Conservation (phyloP, 345 rosid species). For the Euphorbia pulcherrima region DNA sequence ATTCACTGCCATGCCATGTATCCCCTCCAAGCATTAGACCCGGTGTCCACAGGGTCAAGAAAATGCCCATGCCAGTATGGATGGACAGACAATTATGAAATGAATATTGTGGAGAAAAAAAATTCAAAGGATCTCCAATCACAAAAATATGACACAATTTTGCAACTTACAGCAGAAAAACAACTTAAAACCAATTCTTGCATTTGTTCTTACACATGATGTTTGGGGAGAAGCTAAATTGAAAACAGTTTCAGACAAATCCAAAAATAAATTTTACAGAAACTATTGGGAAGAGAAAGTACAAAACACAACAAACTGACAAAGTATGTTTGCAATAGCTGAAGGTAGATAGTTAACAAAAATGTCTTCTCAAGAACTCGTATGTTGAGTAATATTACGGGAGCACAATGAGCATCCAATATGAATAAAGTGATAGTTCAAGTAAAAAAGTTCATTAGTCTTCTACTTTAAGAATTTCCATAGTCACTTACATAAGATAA, state of each 20-base stretch:
- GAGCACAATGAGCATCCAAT: neutral
- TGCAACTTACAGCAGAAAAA: neutral
- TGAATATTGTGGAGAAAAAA: neutral
- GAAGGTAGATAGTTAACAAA: neutral
- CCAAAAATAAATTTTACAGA: neutral
- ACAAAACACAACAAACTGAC: too few relatives aligned
- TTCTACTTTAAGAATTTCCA: neutral
- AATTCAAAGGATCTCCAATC: neutral
- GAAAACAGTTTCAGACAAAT: neutral
- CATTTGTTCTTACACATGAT: neutral
- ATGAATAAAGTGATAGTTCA: neutral
- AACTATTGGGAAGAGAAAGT: neutral
- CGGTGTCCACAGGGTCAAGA: neutral
- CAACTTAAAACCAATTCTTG: neutral
- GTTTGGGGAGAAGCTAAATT: neutral
- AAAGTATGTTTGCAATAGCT: neutral
- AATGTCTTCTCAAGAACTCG: neutral
- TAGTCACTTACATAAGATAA: constrained; percentile 37
- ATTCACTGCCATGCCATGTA: neutral
- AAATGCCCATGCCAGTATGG: neutral
- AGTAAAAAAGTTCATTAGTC: neutral
- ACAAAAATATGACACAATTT: neutral
- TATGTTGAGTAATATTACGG: neutral
- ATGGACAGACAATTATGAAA: neutral
- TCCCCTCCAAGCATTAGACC: neutral